These are phyloP conservation scores for Pseudogymnoascus sp. DNA, from an alignment of 2,329 filamentous ascomycete species.

Conservation along the genomic window DNA sequence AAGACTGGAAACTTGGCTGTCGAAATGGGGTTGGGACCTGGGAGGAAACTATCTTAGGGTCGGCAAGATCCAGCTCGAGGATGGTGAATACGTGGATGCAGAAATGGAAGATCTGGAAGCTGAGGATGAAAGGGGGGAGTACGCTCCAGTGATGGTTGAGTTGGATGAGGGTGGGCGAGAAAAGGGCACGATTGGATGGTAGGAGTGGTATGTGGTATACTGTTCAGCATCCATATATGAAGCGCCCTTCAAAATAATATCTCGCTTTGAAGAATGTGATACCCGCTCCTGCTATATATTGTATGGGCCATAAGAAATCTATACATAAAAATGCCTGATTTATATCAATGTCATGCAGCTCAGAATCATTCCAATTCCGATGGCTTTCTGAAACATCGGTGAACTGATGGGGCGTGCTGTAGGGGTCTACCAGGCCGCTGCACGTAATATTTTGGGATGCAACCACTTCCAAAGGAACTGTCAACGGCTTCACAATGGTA, in stretches of 20 bases:
- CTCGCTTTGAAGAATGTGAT: background rate
- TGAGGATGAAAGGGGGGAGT: conserved; percentile 38
- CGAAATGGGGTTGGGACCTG: conserved; percentile 48
- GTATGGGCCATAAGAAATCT: background rate
- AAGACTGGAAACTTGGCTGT: conserved; percentile 40
- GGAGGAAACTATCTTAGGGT: conserved; percentile 40
- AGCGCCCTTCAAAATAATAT: background rate
- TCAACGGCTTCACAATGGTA: background rate
- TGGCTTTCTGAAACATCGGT: background rate
- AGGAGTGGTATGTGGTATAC: conserved; percentile 5
- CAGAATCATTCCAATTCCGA: background rate
- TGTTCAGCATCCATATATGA: background rate
- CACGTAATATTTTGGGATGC: background rate
- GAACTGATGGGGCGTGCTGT: background rate
- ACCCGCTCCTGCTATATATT: background rate
- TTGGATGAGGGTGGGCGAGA: conserved; percentile 27
- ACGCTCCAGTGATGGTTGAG: conserved; percentile 27
- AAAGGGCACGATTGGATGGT: conserved; percentile 26
- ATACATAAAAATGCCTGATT: background rate
- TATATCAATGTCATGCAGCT: background rate
- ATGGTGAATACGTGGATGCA: conserved; percentile 42
- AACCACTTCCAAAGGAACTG: background rate
- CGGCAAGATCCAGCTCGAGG: conserved; percentile 44
- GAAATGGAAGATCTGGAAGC: conserved; percentile 43
- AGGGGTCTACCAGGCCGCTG: background rate